phyloP scores from a whole-genome alignment of 192 early-diverging fungal species.

The Mortierella hygrophila region DNA sequence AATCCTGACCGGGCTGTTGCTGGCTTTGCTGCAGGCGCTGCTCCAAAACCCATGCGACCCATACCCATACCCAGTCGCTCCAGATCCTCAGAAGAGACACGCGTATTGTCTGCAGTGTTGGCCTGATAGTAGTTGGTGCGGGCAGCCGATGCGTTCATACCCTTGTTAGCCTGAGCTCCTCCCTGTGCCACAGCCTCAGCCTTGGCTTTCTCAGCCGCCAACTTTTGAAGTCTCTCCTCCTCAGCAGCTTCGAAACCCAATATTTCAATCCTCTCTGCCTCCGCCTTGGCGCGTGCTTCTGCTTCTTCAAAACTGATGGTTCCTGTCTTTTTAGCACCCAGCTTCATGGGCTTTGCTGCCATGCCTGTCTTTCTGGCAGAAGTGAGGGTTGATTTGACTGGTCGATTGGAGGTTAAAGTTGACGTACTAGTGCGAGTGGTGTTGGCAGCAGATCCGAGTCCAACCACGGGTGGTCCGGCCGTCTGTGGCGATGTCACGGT shows the following conservation, averaged over 20 bases:
- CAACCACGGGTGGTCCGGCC: conserved; percentile 20
- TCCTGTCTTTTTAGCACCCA: conserved; percentile 90
- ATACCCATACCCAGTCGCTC: conserved; percentile 79
- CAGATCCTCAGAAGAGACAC: conserved; percentile 57
- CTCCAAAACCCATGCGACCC: conserved; percentile 73
- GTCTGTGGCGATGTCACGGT: conserved; percentile 17
- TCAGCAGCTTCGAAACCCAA: conserved; percentile 50
- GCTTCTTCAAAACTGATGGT: conserved; percentile 93
- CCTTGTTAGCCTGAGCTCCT: neutral
- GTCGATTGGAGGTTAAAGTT: conserved; percentile 24
- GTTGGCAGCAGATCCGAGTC: conserved; percentile 19
- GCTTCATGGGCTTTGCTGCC: conserved; percentile 54
- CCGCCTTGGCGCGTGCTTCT: conserved; percentile 60
- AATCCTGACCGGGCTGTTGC: conserved; percentile 29
- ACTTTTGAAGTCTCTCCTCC: conserved; percentile 40
- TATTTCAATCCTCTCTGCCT: conserved; percentile 50
- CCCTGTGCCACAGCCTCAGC: conserved; percentile 65
- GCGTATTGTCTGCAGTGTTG: conserved; percentile 40
- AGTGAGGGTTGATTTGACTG: conserved; percentile 60
- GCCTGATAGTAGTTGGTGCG: conserved; percentile 42
- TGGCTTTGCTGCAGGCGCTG: conserved; percentile 26
- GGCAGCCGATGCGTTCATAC: neutral
- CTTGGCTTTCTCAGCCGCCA: conserved; percentile 76
- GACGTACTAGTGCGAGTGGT: conserved; percentile 13
- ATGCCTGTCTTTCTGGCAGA: conserved; percentile 46